Evolutionary conservation across 768 basidiomycete genomes (phyloP).

Genomic region (Tylopilus cervinicoccineus): DNA sequence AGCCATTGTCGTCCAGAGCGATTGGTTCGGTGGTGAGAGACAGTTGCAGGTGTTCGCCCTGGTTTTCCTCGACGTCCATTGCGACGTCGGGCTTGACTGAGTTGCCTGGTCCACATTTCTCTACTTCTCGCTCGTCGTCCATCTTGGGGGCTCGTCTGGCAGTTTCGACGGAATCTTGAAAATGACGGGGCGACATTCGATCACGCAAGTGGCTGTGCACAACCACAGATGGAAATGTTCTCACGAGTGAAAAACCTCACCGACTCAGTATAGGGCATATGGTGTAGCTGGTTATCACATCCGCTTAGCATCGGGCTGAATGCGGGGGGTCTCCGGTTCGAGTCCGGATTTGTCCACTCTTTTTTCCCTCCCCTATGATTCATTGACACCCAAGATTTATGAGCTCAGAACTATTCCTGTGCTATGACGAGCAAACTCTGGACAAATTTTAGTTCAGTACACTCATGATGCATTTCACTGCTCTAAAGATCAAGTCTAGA

Average conservation of each 20-base stretch:
- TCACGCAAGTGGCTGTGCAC: slow-evolving; percentile 26
- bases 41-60: slow-evolving; percentile 3
- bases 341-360: slow-evolving; percentile 37
- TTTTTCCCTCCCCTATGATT: slow-evolving; percentile 1
- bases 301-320: slow-evolving; percentile 34
- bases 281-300: slow-evolving; percentile 41
- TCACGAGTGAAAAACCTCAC: neutral
- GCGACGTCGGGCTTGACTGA: slow-evolving; percentile 1
- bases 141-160: slow-evolving; percentile 15
- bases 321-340: slow-evolving; percentile 40
- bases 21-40: neutral
- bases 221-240: neutral
- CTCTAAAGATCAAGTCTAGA: too few relatives aligned
- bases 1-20: slow-evolving; percentile 2
- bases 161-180: slow-evolving; percentile 18
- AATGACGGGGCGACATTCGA: slow-evolving; percentile 26
- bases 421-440: too few relatives aligned
- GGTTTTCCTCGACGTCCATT: slow-evolving; percentile 23
- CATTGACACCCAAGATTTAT: too few relatives aligned
- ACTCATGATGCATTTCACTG: too few relatives aligned
- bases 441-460: too few relatives aligned
- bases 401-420: too few relatives aligned
- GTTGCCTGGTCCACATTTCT: neutral
- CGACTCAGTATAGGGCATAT: slow-evolving; percentile 29
- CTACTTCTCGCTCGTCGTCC: slow-evolving; percentile 20